These are phyloP conservation scores for Saturnispora quitensis DNA, from an alignment of 805 yeast species.

Conservation along the genomic window DNA sequence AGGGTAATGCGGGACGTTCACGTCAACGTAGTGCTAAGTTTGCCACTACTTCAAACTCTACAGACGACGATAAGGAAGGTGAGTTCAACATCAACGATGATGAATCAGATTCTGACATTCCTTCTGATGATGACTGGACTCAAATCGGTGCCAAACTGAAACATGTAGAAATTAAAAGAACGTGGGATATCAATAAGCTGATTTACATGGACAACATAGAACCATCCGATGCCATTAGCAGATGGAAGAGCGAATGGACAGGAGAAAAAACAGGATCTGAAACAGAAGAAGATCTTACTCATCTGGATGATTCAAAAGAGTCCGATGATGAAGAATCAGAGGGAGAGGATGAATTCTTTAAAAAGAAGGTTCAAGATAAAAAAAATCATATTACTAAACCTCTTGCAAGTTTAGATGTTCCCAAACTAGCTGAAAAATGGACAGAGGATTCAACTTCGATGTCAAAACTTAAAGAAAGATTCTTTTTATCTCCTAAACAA, in stretches of 20 bases:
- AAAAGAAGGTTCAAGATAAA: constrained; percentile 29
- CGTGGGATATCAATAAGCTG: constrained; percentile 75
- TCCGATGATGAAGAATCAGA: constrained; percentile 30
- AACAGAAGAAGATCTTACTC: constrained; percentile 33
- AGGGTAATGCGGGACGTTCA: constrained; percentile 52
- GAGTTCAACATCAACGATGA: constrained; percentile 35
- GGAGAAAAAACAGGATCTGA: constrained; percentile 6
- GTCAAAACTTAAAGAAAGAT: constrained; percentile 35
- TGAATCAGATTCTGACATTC: constrained; percentile 47
- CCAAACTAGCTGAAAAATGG: constrained; percentile 40
- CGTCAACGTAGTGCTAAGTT: constrained; percentile 53
- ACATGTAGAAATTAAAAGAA: constrained; percentile 40
- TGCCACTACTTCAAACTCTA: constrained; percentile 40
- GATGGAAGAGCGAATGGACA: constrained; percentile 54
- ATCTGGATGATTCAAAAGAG: constrained; percentile 21
- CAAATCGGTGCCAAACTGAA: constrained; percentile 53
- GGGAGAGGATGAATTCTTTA: constrained; percentile 49
- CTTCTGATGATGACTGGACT: constrained; percentile 30
- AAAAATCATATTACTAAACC: constrained; percentile 30
- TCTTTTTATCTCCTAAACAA: constrained; percentile 45
- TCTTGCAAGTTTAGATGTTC: constrained; percentile 20
- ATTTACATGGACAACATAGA: constrained; percentile 71
- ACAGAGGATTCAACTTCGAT: constrained; percentile 29
- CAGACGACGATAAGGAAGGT: constrained; percentile 38
- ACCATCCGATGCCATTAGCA: constrained; percentile 59